Evolutionary conservation across 192 early-diverging fungal species (phyloP).

Genomic region (Rhizoclosmatium globosum): DNA sequence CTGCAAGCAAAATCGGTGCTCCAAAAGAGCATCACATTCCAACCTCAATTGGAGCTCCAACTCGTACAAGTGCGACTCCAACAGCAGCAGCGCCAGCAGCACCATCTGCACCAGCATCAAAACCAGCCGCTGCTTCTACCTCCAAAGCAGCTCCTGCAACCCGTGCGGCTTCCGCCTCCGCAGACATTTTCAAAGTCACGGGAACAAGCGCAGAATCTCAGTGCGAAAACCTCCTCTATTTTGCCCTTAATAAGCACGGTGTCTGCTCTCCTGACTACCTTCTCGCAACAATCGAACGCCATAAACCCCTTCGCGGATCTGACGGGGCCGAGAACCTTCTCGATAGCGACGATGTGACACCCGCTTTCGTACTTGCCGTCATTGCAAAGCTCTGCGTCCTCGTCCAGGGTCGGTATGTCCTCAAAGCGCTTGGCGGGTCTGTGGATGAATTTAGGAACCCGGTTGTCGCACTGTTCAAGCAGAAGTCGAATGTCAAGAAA

Average conservation of each 20-base stretch:
- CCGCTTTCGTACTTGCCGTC: neutral
- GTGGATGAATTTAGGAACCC: constrained; percentile 32
- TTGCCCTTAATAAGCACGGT: constrained; percentile 16
- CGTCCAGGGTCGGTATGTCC: constrained; percentile 19
- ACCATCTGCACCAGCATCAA: neutral
- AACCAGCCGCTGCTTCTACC: neutral
- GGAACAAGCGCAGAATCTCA: constrained; percentile 14
- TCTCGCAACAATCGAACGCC: neutral
- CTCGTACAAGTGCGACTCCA: neutral
- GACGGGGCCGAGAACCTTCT: constrained; percentile 21
- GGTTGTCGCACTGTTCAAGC: constrained; percentile 26
- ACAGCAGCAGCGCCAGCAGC: neutral
- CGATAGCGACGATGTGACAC: constrained; percentile 14
- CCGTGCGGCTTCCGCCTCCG: neutral
- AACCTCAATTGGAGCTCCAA: neutral
- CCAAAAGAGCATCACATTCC: neutral
- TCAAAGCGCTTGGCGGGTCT: constrained; percentile 3
- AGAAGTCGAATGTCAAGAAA: constrained; percentile 23
- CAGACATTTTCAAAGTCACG: constrained; percentile 1
- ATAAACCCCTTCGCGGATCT: neutral
- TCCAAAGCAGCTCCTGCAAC: neutral
- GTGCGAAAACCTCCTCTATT: constrained; percentile 19
- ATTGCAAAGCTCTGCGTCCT: neutral
- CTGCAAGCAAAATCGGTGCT: neutral
- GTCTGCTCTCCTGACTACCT: constrained; percentile 25